Evolutionary conservation across 306 rosid genomes (phyloP).

Genomic region (Vicia villosa): DNA sequence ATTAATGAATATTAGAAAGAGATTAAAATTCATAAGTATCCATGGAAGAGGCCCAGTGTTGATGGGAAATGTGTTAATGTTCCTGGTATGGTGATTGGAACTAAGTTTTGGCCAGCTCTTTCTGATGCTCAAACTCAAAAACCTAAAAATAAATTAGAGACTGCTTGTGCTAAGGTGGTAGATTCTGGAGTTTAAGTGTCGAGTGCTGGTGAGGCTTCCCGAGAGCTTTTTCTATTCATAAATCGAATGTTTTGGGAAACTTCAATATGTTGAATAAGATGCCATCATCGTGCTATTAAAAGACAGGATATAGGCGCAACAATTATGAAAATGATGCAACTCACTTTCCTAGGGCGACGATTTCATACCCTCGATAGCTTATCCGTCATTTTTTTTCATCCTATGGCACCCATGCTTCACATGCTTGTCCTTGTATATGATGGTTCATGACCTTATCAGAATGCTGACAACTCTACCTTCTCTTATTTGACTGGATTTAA

Average conservation of each 20-base stretch:
- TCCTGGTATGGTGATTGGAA: slow-evolving; percentile 63
- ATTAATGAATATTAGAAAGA: slow-evolving; percentile 56
- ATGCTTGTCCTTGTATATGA: slow-evolving; percentile 66
- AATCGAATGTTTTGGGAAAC: slow-evolving; percentile 65
- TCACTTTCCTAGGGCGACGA: slow-evolving; percentile 54
- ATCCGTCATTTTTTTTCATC: slow-evolving; percentile 53
- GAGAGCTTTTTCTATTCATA: slow-evolving; percentile 46
- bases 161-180: slow-evolving; percentile 38
- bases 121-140: slow-evolving; percentile 73
- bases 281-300: slow-evolving; percentile 60
- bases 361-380: slow-evolving; percentile 61
- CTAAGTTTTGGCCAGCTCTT: slow-evolving; percentile 87
- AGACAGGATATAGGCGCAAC: slow-evolving; percentile 57
- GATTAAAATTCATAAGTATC: slow-evolving; percentile 63
- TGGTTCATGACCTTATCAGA: slow-evolving; percentile 60
- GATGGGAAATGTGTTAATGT: slow-evolving; percentile 55
- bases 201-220: slow-evolving; percentile 44
- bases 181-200: slow-evolving; percentile 32
- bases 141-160: slow-evolving; percentile 46
- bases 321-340: slow-evolving; percentile 47
- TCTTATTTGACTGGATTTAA: no score
- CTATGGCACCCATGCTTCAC: slow-evolving; percentile 66
- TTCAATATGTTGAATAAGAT: slow-evolving; percentile 48
- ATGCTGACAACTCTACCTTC: slow-evolving; percentile 59
- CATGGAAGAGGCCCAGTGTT: slow-evolving; percentile 72